Conservation (phyloP, 805 yeast species). For the Zygosaccharomyces kombuchaensis region DNA sequence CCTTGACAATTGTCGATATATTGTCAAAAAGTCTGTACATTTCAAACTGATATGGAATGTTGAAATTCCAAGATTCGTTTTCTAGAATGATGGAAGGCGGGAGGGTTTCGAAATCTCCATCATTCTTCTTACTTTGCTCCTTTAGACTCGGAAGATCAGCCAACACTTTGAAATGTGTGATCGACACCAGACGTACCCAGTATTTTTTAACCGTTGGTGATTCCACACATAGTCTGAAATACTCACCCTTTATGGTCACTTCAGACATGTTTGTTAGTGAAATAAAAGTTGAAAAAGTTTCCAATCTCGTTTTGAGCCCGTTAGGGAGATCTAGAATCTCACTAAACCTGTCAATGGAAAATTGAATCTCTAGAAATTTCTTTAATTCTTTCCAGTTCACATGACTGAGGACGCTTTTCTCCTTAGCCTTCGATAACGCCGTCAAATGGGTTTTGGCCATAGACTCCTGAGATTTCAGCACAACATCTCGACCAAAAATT, state of each 20-base stretch:
- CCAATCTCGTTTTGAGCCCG: slow-evolving; percentile 46
- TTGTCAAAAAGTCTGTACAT: slow-evolving; percentile 80
- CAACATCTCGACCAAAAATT: slow-evolving; percentile 34
- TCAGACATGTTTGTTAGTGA: slow-evolving; percentile 21
- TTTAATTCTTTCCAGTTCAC: slow-evolving; percentile 23
- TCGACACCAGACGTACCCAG: slow-evolving; percentile 48
- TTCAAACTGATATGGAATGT: slow-evolving; percentile 69
- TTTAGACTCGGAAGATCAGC: slow-evolving; percentile 33
- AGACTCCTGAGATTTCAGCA: slow-evolving; percentile 22
- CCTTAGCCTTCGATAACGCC: slow-evolving; percentile 17
- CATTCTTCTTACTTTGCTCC: slow-evolving; percentile 16
- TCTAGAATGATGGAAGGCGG: slow-evolving; percentile 39
- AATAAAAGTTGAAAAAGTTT: slow-evolving; percentile 34
- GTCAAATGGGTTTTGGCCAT: slow-evolving; percentile 28
- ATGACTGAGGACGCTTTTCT: slow-evolving; percentile 13
- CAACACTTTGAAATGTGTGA: slow-evolving; percentile 34
- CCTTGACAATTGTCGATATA: slow-evolving; percentile 60
- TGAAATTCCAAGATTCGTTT: slow-evolving; percentile 44
- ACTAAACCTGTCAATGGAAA: slow-evolving; percentile 23
- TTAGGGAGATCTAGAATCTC: slow-evolving; percentile 41
- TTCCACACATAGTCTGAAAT: slow-evolving; percentile 45
- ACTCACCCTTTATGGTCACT: slow-evolving; percentile 28
- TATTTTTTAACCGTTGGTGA: slow-evolving; percentile 45
- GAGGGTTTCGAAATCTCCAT: slow-evolving; percentile 13
- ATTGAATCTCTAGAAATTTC: slow-evolving; percentile 21